These are phyloP conservation scores for Umbelopsis ramanniana DNA, from an alignment of 192 early-diverging fungal species.

Conservation along the genomic window DNA sequence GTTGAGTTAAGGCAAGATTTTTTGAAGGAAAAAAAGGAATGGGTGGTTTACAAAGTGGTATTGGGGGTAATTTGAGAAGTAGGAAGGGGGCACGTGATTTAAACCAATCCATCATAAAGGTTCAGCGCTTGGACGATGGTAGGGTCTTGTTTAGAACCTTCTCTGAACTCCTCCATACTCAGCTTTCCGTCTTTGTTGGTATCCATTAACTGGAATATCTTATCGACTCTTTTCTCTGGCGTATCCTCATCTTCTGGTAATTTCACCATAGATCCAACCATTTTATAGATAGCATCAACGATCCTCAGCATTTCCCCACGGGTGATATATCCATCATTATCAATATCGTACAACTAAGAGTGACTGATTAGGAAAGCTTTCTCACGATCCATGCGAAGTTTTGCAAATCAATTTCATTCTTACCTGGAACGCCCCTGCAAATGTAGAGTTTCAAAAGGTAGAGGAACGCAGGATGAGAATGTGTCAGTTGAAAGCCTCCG, in stretches of 20 bases:
- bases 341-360: slow-evolving; percentile 82
- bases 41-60: too few species aligned
- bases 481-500: too few species aligned
- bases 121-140: slow-evolving; percentile 86
- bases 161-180: slow-evolving; percentile 85
- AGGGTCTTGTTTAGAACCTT: slow-evolving; percentile 87
- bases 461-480: too few species aligned
- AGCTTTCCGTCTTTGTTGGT: slow-evolving; percentile 80
- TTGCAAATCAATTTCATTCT: not conserved
- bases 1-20: not conserved
- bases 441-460: not conserved
- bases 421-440: slow-evolving; percentile 35
- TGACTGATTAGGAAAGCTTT: slow-evolving; percentile 62
- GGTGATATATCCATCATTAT: slow-evolving; percentile 86
- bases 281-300: slow-evolving; percentile 94
- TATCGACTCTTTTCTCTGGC: slow-evolving; percentile 87
- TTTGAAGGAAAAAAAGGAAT: too few species aligned
- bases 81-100: not conserved
- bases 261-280: slow-evolving; percentile 92
- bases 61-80: not conserved
- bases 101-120: slow-evolving; percentile 79
- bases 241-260: slow-evolving; percentile 91
- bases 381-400: slow-evolving; percentile 40
- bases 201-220: slow-evolving; percentile 92
- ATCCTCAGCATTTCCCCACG: slow-evolving; percentile 89